A percentile compares a stretch with the other conserved stretches of the same genome.
Conservation (phyloP, 2,329 filamentous ascomycete species). For the Graphiopsis chlorocephala region DNA sequence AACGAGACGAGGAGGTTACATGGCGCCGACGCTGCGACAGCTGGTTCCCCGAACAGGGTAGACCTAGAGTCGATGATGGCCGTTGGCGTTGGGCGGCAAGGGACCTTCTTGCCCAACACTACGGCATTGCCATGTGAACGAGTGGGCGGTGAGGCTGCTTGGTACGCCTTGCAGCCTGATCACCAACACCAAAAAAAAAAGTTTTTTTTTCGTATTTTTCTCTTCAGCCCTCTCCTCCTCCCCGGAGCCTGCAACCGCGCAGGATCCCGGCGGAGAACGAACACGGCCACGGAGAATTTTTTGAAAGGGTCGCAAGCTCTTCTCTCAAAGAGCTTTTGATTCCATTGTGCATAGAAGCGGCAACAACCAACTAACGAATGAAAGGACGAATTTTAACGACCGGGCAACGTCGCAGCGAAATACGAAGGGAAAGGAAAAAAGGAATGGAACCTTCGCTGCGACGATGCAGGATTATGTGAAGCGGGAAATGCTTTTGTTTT, state of each 20-base stretch:
- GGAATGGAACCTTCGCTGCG: neutral
- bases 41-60: conserved; percentile 62
- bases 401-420: neutral
- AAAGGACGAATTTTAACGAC: neutral
- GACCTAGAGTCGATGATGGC: conserved; percentile 9
- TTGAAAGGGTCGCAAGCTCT: neutral
- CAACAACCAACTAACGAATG: neutral
- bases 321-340: neutral
- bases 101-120: neutral
- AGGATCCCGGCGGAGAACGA: neutral
- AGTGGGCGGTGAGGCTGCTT: neutral
- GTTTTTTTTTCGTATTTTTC: conserved; percentile 7
- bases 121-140: conserved; percentile 2
- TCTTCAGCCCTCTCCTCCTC: neutral
- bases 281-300: neutral
- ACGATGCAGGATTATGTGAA: neutral
- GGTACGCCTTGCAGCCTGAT: neutral
- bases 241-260: neutral
- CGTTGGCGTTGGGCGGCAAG: conserved; percentile 10
- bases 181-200: neutral
- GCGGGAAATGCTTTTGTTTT: neutral
- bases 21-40: conserved; percentile 86
- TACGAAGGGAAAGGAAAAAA: neutral
- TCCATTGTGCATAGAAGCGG: neutral
- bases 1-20: conserved; percentile 85